Evolutionary conservation across 2,329 filamentous ascomycete genomes (phyloP).

Genomic region (Stachybotrys chartarum): DNA sequence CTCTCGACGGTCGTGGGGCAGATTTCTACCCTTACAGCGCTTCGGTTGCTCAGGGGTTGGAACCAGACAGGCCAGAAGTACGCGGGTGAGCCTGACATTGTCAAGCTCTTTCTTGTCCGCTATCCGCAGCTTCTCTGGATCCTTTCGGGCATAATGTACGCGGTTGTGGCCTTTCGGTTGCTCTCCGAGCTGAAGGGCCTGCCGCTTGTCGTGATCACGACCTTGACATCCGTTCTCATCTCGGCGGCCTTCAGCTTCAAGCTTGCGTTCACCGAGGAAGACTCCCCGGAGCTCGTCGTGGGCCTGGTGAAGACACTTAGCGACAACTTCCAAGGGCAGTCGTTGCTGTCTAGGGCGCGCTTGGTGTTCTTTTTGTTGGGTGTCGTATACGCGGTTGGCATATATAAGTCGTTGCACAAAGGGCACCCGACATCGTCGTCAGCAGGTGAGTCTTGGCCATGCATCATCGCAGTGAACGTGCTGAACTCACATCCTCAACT

Average conservation of each 20-base stretch:
- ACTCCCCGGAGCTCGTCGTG: conserved; percentile 74
- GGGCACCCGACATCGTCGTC: conserved; percentile 12
- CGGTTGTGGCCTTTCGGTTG: conserved; percentile 44
- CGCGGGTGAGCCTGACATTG: conserved; percentile 82
- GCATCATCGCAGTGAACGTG: background rate
- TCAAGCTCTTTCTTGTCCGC: conserved; percentile 58
- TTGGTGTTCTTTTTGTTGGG: conserved; percentile 42
- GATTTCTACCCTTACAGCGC: conserved; percentile 45
- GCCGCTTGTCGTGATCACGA: conserved; percentile 31
- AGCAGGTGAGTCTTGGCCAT: background rate
- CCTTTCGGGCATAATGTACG: conserved; percentile 63
- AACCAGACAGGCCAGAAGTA: conserved; percentile 98
- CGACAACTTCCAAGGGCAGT: conserved; percentile 31
- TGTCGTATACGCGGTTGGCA: conserved; percentile 26
- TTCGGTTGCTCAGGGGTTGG: conserved; percentile 71
- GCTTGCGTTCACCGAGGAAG: conserved; percentile 76
- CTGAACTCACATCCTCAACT: conserved; percentile 5
- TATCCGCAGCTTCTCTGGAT: conserved; percentile 67
- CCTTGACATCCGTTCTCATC: conserved; percentile 33
- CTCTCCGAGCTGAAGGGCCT: conserved; percentile 33
- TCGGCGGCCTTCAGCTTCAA: conserved; percentile 73
- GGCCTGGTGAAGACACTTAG: conserved; percentile 34
- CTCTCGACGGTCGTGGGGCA: conserved; percentile 22
- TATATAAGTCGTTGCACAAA: conserved; percentile 29
- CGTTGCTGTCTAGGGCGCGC: conserved; percentile 41